Evolutionary conservation across 2,329 filamentous ascomycete species (phyloP), one percentile per base, ranked within the genome.

Genomic region (Trichoderma sp.): DNA sequence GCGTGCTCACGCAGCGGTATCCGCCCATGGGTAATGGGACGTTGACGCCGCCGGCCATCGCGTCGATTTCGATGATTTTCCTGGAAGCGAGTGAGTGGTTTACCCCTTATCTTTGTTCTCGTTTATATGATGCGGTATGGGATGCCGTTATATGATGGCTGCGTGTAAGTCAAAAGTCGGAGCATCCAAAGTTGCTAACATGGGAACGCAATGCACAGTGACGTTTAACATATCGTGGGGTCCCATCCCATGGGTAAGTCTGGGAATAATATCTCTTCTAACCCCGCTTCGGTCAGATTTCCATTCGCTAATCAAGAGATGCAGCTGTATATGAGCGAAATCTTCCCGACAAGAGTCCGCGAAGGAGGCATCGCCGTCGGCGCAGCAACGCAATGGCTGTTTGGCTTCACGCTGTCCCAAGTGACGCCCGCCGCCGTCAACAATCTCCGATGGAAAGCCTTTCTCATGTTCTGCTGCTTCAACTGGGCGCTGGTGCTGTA

Each of bases 291-390:
- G n/a, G 47, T 53, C n/a, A 53, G 61, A 39, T 53, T 13, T 57
- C 23, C 12, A 59, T 20, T 30, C 17, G 55, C 57, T 34, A 61
- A 61, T 28, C 34, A 15, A 15, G 6, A 55, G 20, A 61, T 3
- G 17, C 36, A 71, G 68, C 80, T 86, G 1, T 88, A 87, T 75
- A 81, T 84, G 73, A 77, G 78, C 28, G 81, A 85, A 72, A 86
- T 88, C 72, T 88, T 88, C 74, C 85, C 86, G 0, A 83, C 81
- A 0, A 79, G 85, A 6, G 84, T 88, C 61, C 82, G 86, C 13
- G 85, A 86, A 66, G 79, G 82, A 4, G 85, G 85, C 9, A 83
- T 86, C 34, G 84, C 84, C n/a, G 79, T 85, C 36, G 85, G 83
- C 11, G 85, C 85, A 6, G 80, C 83, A 1, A 84, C 83, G 0